phyloP scores from a whole-genome alignment of 1,284 basidiomycete species.

The Malassezia restricta region DNA sequence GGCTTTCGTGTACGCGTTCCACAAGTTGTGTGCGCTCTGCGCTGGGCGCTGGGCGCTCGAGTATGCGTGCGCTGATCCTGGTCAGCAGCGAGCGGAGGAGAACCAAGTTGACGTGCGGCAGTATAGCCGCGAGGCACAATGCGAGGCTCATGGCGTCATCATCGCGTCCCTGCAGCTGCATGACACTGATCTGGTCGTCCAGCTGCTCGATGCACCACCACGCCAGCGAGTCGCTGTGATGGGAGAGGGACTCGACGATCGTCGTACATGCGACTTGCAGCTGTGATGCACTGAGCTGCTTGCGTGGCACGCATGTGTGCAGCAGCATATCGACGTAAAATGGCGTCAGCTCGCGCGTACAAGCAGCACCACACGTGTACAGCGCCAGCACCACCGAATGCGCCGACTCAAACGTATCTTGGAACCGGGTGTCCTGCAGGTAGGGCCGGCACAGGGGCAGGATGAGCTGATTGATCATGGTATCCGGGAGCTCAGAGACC shows the following conservation, averaged over 20 bases:
- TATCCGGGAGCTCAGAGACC: constrained; percentile 25
- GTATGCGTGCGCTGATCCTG: constrained; percentile 26
- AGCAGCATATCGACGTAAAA: constrained; percentile 33
- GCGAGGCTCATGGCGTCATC: constrained; percentile 14
- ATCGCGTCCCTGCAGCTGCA: background rate
- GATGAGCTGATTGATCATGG: constrained; percentile 28
- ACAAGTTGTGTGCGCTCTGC: constrained; percentile 17
- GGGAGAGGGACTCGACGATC: constrained; percentile 30
- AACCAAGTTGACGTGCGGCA: constrained; percentile 39
- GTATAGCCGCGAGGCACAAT: constrained; percentile 23
- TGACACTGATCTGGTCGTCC: constrained; percentile 18
- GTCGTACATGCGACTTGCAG: constrained; percentile 32
- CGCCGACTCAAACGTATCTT: constrained; percentile 41
- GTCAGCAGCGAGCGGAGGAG: constrained; percentile 32
- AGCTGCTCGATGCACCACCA: constrained; percentile 36
- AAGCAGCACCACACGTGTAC: constrained; percentile 22
- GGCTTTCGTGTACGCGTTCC: constrained; percentile 29
- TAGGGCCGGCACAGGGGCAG: constrained; percentile 32
- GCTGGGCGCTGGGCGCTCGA: constrained; percentile 11
- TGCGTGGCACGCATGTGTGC: constrained; percentile 18
- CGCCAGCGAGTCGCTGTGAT: constrained; percentile 30
- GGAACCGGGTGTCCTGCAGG: constrained; percentile 26
- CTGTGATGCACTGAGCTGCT: constrained; percentile 22
- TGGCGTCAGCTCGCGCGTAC: constrained; percentile 28
- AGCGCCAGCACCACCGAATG: constrained; percentile 39